Evolutionary conservation across 2,329 filamentous ascomycete species (phyloP).

Genomic region (Fusarium annulatum): DNA sequence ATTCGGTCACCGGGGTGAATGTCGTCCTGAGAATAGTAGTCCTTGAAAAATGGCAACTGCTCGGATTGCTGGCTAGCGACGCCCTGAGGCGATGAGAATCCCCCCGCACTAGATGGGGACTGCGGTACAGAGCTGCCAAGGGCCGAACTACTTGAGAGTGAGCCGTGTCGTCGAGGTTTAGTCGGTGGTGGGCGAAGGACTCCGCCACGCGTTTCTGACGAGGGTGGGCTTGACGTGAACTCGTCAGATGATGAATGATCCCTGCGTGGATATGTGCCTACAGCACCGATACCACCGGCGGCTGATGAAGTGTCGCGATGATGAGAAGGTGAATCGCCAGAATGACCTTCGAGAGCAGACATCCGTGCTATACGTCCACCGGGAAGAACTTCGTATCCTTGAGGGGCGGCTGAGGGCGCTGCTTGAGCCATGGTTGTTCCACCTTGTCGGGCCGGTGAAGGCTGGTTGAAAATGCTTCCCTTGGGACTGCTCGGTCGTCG

Average conservation of each 20-base stretch:
- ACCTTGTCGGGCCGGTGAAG: slow-evolving; percentile 74
- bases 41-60: slow-evolving; percentile 95
- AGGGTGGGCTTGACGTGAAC: slow-evolving; percentile 73
- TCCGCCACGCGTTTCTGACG: slow-evolving; percentile 69
- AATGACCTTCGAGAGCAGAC: slow-evolving; percentile 87
- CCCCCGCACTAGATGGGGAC: slow-evolving; percentile 78
- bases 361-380: slow-evolving; percentile 94
- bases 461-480: slow-evolving; percentile 88
- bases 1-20: slow-evolving; percentile 93
- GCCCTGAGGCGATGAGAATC: slow-evolving; percentile 86
- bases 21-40: slow-evolving; percentile 98
- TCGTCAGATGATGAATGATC: slow-evolving; percentile 77
- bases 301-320: slow-evolving; percentile 56
- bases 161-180: slow-evolving; percentile 79
- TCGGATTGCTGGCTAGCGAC: slow-evolving; percentile 92
- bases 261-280: slow-evolving; percentile 62
- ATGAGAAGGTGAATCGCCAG: slow-evolving; percentile 68
- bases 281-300: slow-evolving; percentile 55
- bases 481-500: slow-evolving; percentile 69
- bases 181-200: slow-evolving; percentile 68
- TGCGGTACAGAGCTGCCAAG: slow-evolving; percentile 76
- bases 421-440: slow-evolving; percentile 55
- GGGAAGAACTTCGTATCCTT: slow-evolving; percentile 79
- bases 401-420: slow-evolving; percentile 46
- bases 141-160: slow-evolving; percentile 85